Evolutionary conservation across 2,329 filamentous ascomycete genomes (phyloP).

Genomic region (Pseudopyricularia cyperi): DNA sequence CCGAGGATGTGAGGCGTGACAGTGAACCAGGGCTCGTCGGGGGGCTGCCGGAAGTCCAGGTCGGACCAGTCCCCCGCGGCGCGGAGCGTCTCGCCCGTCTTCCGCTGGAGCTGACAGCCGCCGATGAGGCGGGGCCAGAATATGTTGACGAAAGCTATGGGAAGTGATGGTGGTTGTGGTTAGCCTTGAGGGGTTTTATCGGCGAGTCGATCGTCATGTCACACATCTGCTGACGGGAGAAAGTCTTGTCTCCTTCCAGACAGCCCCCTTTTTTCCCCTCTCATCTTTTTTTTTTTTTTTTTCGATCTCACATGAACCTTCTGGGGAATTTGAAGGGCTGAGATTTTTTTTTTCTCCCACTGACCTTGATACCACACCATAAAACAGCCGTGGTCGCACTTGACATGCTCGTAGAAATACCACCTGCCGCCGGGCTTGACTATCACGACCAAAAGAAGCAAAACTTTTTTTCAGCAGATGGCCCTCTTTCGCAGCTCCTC

Average conservation of each 20-base stretch:
- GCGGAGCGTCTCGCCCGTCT: constrained; percentile 31
- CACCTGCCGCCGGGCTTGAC: constrained; percentile 48
- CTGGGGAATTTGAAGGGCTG: background rate
- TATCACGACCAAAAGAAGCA: background rate
- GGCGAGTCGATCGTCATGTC: background rate
- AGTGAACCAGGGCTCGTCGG: constrained; percentile 26
- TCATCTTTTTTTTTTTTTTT: too few relatives aligned
- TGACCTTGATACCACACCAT: constrained; percentile 38
- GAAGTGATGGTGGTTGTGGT: background rate
- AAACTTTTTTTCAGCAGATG: too few relatives aligned
- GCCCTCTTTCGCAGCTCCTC: too few relatives aligned
- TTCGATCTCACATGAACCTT: too few relatives aligned
- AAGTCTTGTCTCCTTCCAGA: too few relatives aligned
- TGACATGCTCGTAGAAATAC: constrained; percentile 52
- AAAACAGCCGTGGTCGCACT: constrained; percentile 20
- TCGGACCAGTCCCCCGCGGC: constrained; percentile 36
- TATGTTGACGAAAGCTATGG: constrained; percentile 26
- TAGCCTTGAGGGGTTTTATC: background rate
- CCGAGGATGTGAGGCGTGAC: constrained; percentile 37
- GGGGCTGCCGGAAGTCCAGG: constrained; percentile 30
- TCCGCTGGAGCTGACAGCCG: constrained; percentile 36
- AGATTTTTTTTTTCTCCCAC: too few relatives aligned
- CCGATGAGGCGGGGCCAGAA: constrained; percentile 39
- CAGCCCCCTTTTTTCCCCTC: too few relatives aligned
- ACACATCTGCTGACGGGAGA: background rate